Evolutionary conservation across 1,284 basidiomycete genomes (phyloP), one percentile per base, ranked within the genome.

Genomic region (Malassezia obtusa): DNA sequence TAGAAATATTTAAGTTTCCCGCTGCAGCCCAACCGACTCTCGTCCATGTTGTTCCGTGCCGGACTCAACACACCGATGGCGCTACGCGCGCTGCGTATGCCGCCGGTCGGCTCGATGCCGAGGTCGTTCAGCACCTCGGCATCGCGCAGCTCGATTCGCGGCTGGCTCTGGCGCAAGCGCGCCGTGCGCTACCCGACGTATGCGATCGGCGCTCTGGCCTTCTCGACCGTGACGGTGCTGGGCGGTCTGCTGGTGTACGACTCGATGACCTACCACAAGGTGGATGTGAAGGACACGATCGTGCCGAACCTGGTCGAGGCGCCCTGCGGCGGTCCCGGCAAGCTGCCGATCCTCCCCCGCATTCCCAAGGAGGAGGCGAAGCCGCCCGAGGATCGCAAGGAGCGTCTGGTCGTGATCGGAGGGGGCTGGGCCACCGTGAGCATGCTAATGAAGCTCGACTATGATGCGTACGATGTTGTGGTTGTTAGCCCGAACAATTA

Each of bases 341-440:
- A 67, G 38, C 53, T 71, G 17, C 68, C 69, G 47, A 65, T 73
- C 47, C 50, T 73, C 24, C 52, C 57, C 8, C 50, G 61, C 12
- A 60, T 58, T 17, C 19, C 19, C 38, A 60, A 69, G 25, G 14
- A 10, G 4, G 21, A 28, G 30, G 38, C 7, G 21, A 12, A 15
- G 38, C 38, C 38, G 38, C 21, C 19, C 7, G 17, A 21, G 21
- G 12, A 38, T 19, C 43, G 25, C 1, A 73, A 73, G 52, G 67
- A 73, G 57, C 48, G 62, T 6, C 60, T 73, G n/a, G 71, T 73
- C 40, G 67, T 73, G 50, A 65, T 73, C 5, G 71, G 71, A 14
- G 69, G 71, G 32, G 71, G 71, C 19, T 73, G 71, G 71, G 71
- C 62, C 7, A 63, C 71, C 4, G 71, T 73, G 15, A 62, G 64